These are phyloP conservation scores for Tolypocladium ophioglossoides DNA, from an alignment of 2,329 filamentous ascomycete genomes.

Conservation along the genomic window DNA sequence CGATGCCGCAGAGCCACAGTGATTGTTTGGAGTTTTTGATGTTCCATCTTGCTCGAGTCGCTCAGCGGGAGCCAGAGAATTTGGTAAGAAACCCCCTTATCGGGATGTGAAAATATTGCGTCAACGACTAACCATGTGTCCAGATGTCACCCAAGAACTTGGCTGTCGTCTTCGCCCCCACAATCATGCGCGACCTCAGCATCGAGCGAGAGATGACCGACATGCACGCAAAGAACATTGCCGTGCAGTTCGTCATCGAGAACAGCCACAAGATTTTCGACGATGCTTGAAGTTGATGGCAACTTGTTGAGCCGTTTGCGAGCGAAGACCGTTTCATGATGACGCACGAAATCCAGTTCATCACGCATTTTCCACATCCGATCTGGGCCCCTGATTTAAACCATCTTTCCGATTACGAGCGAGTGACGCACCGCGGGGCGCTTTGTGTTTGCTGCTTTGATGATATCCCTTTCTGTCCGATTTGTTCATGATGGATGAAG, in stretches of 20 bases:
- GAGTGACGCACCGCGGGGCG: background rate
- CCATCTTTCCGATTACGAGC: background rate
- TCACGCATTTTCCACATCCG: background rate
- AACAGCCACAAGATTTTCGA: slow-evolving; percentile 75
- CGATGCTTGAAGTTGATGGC: slow-evolving; percentile 20
- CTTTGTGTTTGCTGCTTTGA: background rate
- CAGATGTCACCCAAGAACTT: slow-evolving; percentile 95
- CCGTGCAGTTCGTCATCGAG: slow-evolving; percentile 88
- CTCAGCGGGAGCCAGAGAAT: slow-evolving; percentile 73
- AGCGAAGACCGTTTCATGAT: background rate
- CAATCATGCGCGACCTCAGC: slow-evolving; percentile 86
- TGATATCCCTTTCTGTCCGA: background rate
- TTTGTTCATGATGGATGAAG: background rate
- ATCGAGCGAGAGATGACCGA: slow-evolving; percentile 93
- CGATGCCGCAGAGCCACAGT: slow-evolving; percentile 72
- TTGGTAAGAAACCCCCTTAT: slow-evolving; percentile 42
- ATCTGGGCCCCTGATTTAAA: background rate
- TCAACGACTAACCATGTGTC: slow-evolving; percentile 7
- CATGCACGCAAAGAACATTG: slow-evolving; percentile 85
- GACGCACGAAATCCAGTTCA: background rate
- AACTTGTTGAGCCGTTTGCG: background rate
- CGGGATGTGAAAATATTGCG: background rate
- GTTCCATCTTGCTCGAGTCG: slow-evolving; percentile 84
- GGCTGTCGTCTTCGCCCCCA: slow-evolving; percentile 94
- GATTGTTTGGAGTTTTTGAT: slow-evolving; percentile 90